Evolutionary conservation across 1,284 basidiomycete species (phyloP).

Genomic region (Apiotrichum sp.): DNA sequence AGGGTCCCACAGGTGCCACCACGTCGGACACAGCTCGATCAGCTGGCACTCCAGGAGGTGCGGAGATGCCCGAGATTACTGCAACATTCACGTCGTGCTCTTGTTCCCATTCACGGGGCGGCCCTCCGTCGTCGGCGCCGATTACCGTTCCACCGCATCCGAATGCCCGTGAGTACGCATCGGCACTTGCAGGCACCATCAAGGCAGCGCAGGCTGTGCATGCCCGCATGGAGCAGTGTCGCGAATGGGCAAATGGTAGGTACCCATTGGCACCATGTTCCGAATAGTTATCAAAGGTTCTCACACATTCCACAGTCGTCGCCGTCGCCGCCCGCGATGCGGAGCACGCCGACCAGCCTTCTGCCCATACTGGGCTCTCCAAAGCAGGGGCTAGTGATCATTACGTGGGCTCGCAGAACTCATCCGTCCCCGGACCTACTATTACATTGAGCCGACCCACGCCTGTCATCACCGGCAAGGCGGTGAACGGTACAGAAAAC

Average conservation of each 20-base stretch:
- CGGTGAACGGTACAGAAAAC: too few species aligned
- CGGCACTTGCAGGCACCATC: neutral
- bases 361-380: too few species aligned
- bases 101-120: neutral
- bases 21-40: neutral
- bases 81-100: neutral
- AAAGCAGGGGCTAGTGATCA: too few species aligned
- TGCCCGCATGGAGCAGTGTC: slow-evolving; percentile 9
- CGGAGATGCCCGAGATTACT: neutral
- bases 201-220: neutral
- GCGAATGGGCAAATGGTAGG: slow-evolving; percentile 9
- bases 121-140: neutral
- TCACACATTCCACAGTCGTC: slow-evolving; percentile 3
- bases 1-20: too few species aligned
- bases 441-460: too few species aligned
- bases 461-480: too few species aligned
- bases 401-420: too few species aligned
- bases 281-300: neutral
- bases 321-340: slow-evolving; percentile 9
- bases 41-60: neutral
- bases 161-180: neutral
- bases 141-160: neutral
- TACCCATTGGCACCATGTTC: too few species aligned
- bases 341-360: neutral
- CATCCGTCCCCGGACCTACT: too few species aligned